These are phyloP conservation scores for Filosporella fistucella DNA, from an alignment of 495 filamentous ascomycete genomes.

Conservation along the genomic window DNA sequence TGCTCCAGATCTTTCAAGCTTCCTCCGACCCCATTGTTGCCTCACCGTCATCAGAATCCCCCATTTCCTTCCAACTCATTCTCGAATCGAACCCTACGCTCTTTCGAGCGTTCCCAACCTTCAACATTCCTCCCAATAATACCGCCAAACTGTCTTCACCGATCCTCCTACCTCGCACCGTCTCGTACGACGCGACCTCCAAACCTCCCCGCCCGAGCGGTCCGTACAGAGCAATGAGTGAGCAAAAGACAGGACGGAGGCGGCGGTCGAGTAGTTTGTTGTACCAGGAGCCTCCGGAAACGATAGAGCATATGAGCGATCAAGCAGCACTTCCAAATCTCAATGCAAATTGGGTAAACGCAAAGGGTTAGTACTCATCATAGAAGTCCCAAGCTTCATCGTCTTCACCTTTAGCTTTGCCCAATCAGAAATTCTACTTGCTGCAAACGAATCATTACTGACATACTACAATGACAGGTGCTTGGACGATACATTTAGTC, in stretches of 20 bases:
- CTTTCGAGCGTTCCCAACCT: slow-evolving; percentile 9
- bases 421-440: not conserved
- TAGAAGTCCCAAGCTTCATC: not conserved
- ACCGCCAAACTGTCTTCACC: slow-evolving; percentile 84
- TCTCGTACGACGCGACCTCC: slow-evolving; percentile 74
- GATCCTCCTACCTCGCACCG: slow-evolving; percentile 71
- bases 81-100: slow-evolving; percentile 3
- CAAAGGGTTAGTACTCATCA: slow-evolving; percentile 65
- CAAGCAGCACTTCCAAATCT: slow-evolving; percentile 91
- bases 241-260: slow-evolving; percentile 63
- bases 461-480: slow-evolving; percentile 51
- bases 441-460: not conserved
- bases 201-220: slow-evolving; percentile 51
- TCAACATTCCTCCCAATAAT: slow-evolving; percentile 29
- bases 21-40: no score
- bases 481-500: slow-evolving; percentile 95
- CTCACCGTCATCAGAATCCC: not conserved
- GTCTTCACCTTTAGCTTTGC: not conserved
- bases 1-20: no score
- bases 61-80: not conserved
- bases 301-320: slow-evolving; percentile 92
- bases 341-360: slow-evolving; percentile 98
- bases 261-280: slow-evolving; percentile 88
- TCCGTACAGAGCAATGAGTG: slow-evolving; percentile 48
- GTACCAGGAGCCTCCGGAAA: slow-evolving; percentile 91